phyloP scores from a whole-genome alignment of 768 basidiomycete genomes.

The Crucibulum laeve region DNA sequence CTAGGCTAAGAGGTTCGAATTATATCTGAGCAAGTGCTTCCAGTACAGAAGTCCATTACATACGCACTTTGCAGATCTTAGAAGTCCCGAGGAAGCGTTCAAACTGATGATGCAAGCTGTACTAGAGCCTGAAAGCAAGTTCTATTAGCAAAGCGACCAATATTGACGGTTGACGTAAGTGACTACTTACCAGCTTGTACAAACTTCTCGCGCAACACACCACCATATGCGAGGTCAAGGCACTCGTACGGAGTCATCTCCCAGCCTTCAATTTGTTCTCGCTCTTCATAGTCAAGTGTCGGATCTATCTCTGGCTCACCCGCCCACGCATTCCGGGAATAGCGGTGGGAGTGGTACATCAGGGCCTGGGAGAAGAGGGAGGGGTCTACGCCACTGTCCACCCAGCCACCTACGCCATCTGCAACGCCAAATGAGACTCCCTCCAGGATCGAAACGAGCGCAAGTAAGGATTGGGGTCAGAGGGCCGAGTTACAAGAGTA shows the following conservation, averaged over 20 bases:
- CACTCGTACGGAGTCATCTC: conserved; percentile 72
- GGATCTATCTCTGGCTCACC: conserved; percentile 84
- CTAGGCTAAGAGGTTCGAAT: conserved; percentile 42
- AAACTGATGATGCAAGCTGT: conserved; percentile 76
- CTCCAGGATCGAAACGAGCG: conserved; percentile 34
- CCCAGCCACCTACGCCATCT: conserved; percentile 95
- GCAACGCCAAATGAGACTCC: conserved; percentile 81
- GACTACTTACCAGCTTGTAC: conserved; percentile 60
- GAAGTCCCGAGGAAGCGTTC: conserved; percentile 68
- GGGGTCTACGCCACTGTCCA: conserved; percentile 77
- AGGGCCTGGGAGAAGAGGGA: conserved; percentile 88
- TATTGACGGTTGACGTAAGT: not conserved
- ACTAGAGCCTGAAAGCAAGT: conserved; percentile 61
- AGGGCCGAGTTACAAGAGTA: conserved; percentile 13
- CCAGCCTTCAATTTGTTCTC: conserved; percentile 67
- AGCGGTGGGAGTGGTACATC: conserved; percentile 82
- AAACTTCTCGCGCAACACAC: conserved; percentile 61
- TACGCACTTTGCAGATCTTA: conserved; percentile 75
- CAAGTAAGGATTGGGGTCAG: conserved; percentile 7
- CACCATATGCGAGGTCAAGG: conserved; percentile 66
- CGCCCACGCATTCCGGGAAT: conserved; percentile 70
- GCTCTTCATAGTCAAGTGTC: conserved; percentile 66
- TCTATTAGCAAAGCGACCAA: not conserved
- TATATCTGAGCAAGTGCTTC: conserved; percentile 7
- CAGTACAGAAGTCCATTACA: conserved; percentile 5